A percentile compares a stretch with the other conserved stretches of the same genome.
Conservation (phyloP, 2,329 filamentous ascomycete species). For the Phyllosticta citrichinensis region DNA sequence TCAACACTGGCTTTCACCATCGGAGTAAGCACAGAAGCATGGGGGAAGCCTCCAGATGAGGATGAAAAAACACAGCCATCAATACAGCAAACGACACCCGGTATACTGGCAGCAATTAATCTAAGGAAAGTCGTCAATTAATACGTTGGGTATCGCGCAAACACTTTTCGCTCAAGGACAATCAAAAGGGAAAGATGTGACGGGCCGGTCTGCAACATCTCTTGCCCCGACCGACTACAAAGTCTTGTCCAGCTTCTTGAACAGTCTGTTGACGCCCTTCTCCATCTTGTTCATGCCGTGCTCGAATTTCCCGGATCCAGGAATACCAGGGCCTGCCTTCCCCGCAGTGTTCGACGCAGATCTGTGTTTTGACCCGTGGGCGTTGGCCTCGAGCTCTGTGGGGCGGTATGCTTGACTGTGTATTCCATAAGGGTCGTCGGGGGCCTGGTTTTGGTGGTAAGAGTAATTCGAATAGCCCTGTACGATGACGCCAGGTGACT, state of each 20-base stretch:
- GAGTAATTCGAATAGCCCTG: slow-evolving; percentile 48
- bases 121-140: neutral
- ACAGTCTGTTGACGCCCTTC: slow-evolving; percentile 58
- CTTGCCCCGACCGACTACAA: slow-evolving; percentile 29
- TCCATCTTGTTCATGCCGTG: slow-evolving; percentile 57
- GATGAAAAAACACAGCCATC: too few species aligned
- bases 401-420: slow-evolving; percentile 64
- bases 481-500: slow-evolving; percentile 35
- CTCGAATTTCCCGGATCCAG: slow-evolving; percentile 46
- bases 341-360: slow-evolving; percentile 11
- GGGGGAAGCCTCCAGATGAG: too few species aligned
- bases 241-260: slow-evolving; percentile 73
- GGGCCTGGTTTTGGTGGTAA: slow-evolving; percentile 21
- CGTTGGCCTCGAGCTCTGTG: slow-evolving; percentile 47
- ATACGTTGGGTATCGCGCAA: neutral
- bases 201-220: too few species aligned
- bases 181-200: neutral
- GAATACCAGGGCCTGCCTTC: slow-evolving; percentile 11
- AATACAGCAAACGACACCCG: too few species aligned
- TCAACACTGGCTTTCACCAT: too few species aligned
- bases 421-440: slow-evolving; percentile 40
- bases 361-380: slow-evolving; percentile 27
- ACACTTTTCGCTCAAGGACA: neutral
- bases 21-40: too few species aligned
- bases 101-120: neutral